Base-by-base conservation (phyloP, 1,139 yeast genomes). In the Blastobotrys capitulatus region DNA sequence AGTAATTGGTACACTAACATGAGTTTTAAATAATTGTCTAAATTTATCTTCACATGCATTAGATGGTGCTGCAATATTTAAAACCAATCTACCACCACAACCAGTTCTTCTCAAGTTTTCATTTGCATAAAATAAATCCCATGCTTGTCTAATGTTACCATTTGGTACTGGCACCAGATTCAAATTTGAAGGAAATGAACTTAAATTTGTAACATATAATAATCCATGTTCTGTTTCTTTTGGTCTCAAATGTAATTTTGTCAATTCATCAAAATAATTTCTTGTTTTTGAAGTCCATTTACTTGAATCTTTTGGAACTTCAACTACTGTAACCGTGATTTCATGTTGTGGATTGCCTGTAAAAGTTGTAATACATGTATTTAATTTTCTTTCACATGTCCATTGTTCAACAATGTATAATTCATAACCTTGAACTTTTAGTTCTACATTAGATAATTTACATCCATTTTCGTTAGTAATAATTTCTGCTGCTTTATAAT, bases 381-480 rank as follows among this genome's bases (percentile, higher is more conserved):
- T 82, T 20, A 81, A 71, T 48, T 77, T 75, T 38, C 97, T 72
- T 51, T 82, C 82, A 39, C 84, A 76, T 2, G 86, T 83, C 97
- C 98, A 92, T 66, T 90, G 97, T 63, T 92, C 97, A 12, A 90
- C 95, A 44, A 92, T 73, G 61, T 92, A 92, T 26, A 86, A 77
- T 64, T 92, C 97, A 63, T 85, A 87, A 0, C 97, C 97, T 1
- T 52, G 47, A 8, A 68, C 50, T 32, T 53, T 58, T 34, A 54
- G 53, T 15, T 48, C 46, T 16, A 56, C 54, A 1, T 47, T 46
- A 13, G 57, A 52, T n/a, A 57, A 43, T 15, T 41, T 29, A 34
- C 57, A 56, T 8, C 54, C 54, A 0, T 53, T 51, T 38, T 58
- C 61, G 12, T 42, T 41, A 4, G 43, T 36, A 13, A 57, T 45